Conservation (phyloP, 345 rosid genomes). For the Crucihimalaya himalaica region DNA sequence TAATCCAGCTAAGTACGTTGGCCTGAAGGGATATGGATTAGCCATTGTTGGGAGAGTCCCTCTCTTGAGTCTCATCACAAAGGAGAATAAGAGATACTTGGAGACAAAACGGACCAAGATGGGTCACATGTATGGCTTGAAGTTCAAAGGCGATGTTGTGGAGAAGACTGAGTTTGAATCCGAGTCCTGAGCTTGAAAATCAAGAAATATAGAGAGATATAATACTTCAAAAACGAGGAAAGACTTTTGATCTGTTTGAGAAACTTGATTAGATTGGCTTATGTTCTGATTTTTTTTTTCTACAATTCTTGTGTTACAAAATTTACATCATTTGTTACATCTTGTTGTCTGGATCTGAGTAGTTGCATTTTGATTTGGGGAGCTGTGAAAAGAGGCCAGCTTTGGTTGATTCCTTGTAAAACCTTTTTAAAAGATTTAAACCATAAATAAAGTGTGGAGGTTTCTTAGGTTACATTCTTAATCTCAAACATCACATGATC, state of each 20-base stretch:
- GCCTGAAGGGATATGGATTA: constrained; percentile 80
- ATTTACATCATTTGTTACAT: neutral
- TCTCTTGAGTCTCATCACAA: constrained; percentile 61
- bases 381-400: neutral
- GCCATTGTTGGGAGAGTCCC: constrained; percentile 72
- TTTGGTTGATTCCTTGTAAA: neutral
- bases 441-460: neutral
- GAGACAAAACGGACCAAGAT: constrained; percentile 74
- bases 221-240: neutral
- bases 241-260: constrained; percentile 4
- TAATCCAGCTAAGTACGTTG: constrained; percentile 80
- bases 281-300: neutral
- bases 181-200: neutral
- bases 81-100: constrained; percentile 72
- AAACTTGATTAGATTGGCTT: constrained; percentile 22
- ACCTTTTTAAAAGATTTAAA: neutral
- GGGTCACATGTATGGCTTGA: constrained; percentile 71
- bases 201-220: constrained; percentile 18
- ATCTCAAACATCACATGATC: neutral
- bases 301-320: constrained; percentile 14
- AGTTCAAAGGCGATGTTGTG: constrained; percentile 40
- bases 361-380: neutral
- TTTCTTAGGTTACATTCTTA: neutral
- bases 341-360: constrained; percentile 3
- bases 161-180: constrained; percentile 36